Evolutionary conservation across 192 early-diverging fungal species (phyloP), one percentile per base, ranked within the genome.

Genomic region (Gaertneriomyces semiglobifer): DNA sequence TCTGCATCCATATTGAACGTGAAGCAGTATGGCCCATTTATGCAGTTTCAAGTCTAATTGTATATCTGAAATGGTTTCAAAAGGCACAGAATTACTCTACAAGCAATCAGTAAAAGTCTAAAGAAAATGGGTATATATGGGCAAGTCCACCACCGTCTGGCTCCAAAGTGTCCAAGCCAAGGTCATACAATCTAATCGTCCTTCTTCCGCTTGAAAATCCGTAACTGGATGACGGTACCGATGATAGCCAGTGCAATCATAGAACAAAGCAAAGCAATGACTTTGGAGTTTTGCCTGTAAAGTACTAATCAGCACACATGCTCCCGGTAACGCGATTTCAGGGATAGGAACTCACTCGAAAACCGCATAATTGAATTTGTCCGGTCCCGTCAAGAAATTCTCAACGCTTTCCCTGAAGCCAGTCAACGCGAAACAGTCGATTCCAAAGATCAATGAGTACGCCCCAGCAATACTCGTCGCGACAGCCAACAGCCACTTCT

Each of bases 401-500:
- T 52, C 8, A 16, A 55, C 10, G 48, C 58, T 12, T n/a, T 66
- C 54, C 7, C 40, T 42, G 53, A 76, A 69, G 16, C 77, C 77
- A 6, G 67, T 71, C 38, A 52, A 12, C 12, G 62, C 65, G 51
- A 69, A 79, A 14, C 47, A n/a, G 69, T 79, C 77, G 33, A 79
- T 47, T 5, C 77, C 77, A 62, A 71, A 71, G 10, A 71, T 43
- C 11, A 66, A 43, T 7, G 18, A 50, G 63, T 77, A 66, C 1
- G 77, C 52, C 7, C 77, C 77, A n/a, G 65, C 46, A 14, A 79
- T 40, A 19, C 62, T 44, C 11, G 77, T 76, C 5, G 61, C 58
- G n/a, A 70, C 61, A 20, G 76, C 72, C 43, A 79, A 40, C 33
- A 60, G 18, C 9, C 33, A 40, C 50, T 68, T 76, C 45, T 79